Percentiles rank a stretch among this genome's conserved stretches.
phyloP scores from a whole-genome alignment of 768 basidiomycete species.

The Tephrocybe sp. region DNA sequence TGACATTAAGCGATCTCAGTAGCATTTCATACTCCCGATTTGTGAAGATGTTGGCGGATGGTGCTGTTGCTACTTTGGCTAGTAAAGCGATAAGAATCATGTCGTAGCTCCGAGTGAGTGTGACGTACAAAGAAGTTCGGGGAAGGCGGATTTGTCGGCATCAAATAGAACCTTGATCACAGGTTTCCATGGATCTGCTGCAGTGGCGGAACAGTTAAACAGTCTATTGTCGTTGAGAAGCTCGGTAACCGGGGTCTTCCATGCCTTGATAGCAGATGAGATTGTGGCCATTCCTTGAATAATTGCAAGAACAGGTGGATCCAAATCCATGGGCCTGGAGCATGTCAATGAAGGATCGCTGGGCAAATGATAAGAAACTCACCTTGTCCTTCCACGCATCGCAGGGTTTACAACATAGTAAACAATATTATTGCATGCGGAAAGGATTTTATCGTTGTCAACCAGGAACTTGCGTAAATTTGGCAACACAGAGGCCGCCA shows the following conservation, averaged over 20 bases:
- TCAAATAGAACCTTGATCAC: constrained; percentile 81
- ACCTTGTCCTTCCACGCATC: constrained; percentile 77
- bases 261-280: constrained; percentile 76
- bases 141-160: constrained; percentile 80
- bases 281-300: constrained; percentile 77
- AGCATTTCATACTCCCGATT: constrained; percentile 94
- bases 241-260: constrained; percentile 79
- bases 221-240: constrained; percentile 82
- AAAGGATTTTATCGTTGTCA: constrained; percentile 79
- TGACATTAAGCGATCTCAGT: constrained; percentile 78
- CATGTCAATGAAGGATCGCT: constrained; percentile 11
- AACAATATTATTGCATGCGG: constrained; percentile 79
- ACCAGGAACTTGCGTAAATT: constrained; percentile 74
- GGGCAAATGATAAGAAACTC: constrained; percentile 12
- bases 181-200: constrained; percentile 66
- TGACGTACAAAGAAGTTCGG: constrained; percentile 74
- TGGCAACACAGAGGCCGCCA: constrained; percentile 68
- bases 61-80: constrained; percentile 78
- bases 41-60: constrained; percentile 95
- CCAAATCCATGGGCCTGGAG: constrained; percentile 73
- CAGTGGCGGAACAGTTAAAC: constrained; percentile 68
- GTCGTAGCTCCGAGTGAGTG: neutral
- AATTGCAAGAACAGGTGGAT: constrained; percentile 61
- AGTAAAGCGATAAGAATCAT: constrained; percentile 8
- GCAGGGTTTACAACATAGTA: constrained; percentile 82